Evolutionary conservation across 805 yeast species (phyloP).

Genomic region (Brettanomyces nanus): DNA sequence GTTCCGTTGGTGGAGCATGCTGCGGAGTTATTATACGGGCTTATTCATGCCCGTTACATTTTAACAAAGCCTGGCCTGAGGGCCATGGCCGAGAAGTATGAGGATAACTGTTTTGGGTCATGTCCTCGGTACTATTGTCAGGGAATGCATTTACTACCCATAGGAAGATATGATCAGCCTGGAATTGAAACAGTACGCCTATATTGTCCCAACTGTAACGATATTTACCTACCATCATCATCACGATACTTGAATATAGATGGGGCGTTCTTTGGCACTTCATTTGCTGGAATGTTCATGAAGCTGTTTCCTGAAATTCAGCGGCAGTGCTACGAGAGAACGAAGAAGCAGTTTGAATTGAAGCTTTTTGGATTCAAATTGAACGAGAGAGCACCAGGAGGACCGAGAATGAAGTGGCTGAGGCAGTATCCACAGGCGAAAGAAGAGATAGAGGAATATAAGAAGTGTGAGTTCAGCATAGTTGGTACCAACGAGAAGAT

Average conservation of each 20-base stretch:
- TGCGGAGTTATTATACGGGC: constrained; percentile 87
- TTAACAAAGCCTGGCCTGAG: constrained; percentile 84
- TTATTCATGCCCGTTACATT: constrained; percentile 89
- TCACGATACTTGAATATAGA: constrained; percentile 84
- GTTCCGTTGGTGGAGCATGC: constrained; percentile 76
- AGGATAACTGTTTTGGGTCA: constrained; percentile 77
- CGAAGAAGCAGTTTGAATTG: constrained; percentile 54
- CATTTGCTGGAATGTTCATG: constrained; percentile 87
- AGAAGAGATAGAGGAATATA: constrained; percentile 54
- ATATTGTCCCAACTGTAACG: constrained; percentile 92
- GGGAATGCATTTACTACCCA: constrained; percentile 83
- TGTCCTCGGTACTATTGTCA: constrained; percentile 90
- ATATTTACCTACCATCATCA: constrained; percentile 79
- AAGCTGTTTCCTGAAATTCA: constrained; percentile 90
- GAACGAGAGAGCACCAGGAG: constrained; percentile 64
- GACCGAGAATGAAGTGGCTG: constrained; percentile 96
- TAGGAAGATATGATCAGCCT: constrained; percentile 84
- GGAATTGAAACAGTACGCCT: constrained; percentile 89
- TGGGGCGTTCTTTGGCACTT: constrained; percentile 95
- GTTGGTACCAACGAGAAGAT: too few species aligned
- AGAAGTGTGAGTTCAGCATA: constrained; percentile 53
- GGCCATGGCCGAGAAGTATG: constrained; percentile 90
- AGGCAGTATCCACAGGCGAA: constrained; percentile 64
- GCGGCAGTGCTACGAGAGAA: constrained; percentile 56
- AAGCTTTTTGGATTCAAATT: constrained; percentile 84